phyloP scores from a whole-genome alignment of 2,329 filamentous ascomycete genomes.

The Exophiala phaeomuriformis region DNA sequence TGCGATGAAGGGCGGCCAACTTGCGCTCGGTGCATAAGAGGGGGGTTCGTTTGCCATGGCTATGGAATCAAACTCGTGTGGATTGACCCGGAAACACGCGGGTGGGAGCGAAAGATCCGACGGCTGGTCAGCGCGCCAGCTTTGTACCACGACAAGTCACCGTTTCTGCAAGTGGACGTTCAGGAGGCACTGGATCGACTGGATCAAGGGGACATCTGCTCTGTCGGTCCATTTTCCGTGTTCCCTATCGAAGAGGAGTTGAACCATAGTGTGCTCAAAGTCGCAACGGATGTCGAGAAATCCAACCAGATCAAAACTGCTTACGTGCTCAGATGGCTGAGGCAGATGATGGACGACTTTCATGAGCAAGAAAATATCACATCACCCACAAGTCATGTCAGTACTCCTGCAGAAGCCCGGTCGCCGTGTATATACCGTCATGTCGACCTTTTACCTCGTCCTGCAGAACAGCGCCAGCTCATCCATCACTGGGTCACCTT shows the following conservation, averaged over 20 bases:
- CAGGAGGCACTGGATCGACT: slow-evolving; percentile 15
- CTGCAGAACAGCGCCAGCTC: slow-evolving; percentile 22
- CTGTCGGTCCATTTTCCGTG: slow-evolving; percentile 18
- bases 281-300: neutral
- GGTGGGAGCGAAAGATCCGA: slow-evolving; percentile 20
- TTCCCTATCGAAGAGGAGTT: neutral
- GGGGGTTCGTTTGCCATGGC: slow-evolving; percentile 29
- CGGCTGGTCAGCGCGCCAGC: slow-evolving; percentile 15
- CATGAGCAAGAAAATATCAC: neutral
- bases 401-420: neutral
- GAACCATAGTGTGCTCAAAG: neutral
- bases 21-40: slow-evolving; percentile 28
- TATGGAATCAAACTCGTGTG: slow-evolving; percentile 25
- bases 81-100: slow-evolving; percentile 16
- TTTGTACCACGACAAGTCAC: slow-evolving; percentile 16
- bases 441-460: slow-evolving; percentile 17
- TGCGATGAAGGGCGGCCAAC: slow-evolving; percentile 28
- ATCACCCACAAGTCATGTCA: neutral
- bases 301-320: too few relatives aligned
- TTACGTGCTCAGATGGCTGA: neutral
- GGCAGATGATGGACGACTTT: neutral
- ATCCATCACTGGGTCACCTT: slow-evolving; percentile 31
- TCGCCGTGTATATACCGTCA: slow-evolving; percentile 6
- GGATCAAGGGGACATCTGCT: slow-evolving; percentile 1
- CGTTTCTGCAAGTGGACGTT: slow-evolving; percentile 16